Base-by-base conservation (phyloP, 2,329 filamentous ascomycete genomes). In the Hymenoscyphus linearis region DNA sequence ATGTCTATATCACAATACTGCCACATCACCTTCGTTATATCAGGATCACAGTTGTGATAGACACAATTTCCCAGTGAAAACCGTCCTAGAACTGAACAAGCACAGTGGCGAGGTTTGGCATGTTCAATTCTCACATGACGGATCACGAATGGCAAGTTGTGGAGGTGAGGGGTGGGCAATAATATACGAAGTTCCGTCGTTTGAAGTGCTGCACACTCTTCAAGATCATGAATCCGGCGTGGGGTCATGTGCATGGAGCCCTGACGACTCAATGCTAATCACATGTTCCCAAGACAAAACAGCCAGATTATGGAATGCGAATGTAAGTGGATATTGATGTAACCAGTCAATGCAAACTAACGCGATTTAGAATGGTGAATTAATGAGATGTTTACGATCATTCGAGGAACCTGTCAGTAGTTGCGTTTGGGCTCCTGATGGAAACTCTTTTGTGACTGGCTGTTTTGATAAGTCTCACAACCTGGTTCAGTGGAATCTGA, bases 41-140 rank as follows among this genome's bases (percentile, higher is more conserved):
- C 86, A 88, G 4, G 91, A 98, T 71, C 95, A 99, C 73, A 79
- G 81, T 54, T 99, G 95, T 72, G 89, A 96, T 62, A 83, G 85
- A 67, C 84, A 83, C 26, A 82, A 90, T 57, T 98, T 98, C 66
- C 95, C 95, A 0, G 82, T 87, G 1, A 84, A 88, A 58, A 81
- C 87, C 1, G 81, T 88, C 6, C 74, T 87, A 16, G 88, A 96
- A 68, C 80, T 98, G 3, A 80, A 81, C 31, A 82, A 90, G 60
- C 87, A 96, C 70, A 78, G 78, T 0, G 89, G 91, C 61, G 93
- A 99, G 75, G 89, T 97, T 13, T 99, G 93, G 93, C 90, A 91
- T 70, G 80, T 97, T 12, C 84, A 88, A 57, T 99, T 96, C 74
- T 98, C 93, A 4, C 87, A 96, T 64, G 87, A 96, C 69, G 95